Evolutionary conservation across 805 yeast species (phyloP).

Genomic region (Peterozyma xylosa): DNA sequence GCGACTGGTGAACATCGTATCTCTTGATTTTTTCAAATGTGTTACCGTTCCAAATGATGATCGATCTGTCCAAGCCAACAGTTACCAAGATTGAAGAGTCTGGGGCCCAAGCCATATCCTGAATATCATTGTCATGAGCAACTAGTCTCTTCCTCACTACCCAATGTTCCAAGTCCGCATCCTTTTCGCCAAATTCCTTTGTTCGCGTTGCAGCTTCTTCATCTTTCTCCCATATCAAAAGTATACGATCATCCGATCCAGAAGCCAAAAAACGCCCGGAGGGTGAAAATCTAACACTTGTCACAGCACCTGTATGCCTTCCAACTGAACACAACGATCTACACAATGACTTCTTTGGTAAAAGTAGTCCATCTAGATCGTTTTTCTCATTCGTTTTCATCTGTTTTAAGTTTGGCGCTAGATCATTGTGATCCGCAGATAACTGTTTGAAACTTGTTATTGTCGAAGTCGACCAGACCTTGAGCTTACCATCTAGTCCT

Average conservation of each 20-base stretch:
- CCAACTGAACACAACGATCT: conserved; percentile 84
- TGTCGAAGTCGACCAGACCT: conserved; percentile 74
- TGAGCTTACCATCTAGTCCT: conserved; percentile 86
- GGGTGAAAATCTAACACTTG: conserved; percentile 88
- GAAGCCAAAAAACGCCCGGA: conserved; percentile 86
- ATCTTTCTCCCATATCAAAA: conserved; percentile 89
- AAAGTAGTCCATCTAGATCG: conserved; percentile 4
- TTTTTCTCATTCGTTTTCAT: conserved; percentile 4
- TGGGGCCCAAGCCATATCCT: conserved; percentile 97
- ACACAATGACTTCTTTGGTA: conserved; percentile 23
- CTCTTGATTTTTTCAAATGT: conserved; percentile 87
- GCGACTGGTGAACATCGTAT: conserved; percentile 88
- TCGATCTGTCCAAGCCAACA: conserved; percentile 89
- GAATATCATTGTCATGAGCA: conserved; percentile 97
- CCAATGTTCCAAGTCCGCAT: conserved; percentile 84
- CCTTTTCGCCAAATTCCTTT: conserved; percentile 61
- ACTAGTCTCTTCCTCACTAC: conserved; percentile 84
- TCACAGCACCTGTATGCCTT: conserved; percentile 94
- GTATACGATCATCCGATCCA: conserved; percentile 91
- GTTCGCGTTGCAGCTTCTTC: conserved; percentile 50
- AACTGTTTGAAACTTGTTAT: conserved; percentile 32
- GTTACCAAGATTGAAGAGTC: conserved; percentile 86
- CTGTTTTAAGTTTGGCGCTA: background rate
- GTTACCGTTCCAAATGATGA: conserved; percentile 88
- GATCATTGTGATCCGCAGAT: conserved; percentile 10